Evolutionary conservation across 2,329 filamentous ascomycete genomes (phyloP).

Genomic region (Paracoccidioides brasiliensis): DNA sequence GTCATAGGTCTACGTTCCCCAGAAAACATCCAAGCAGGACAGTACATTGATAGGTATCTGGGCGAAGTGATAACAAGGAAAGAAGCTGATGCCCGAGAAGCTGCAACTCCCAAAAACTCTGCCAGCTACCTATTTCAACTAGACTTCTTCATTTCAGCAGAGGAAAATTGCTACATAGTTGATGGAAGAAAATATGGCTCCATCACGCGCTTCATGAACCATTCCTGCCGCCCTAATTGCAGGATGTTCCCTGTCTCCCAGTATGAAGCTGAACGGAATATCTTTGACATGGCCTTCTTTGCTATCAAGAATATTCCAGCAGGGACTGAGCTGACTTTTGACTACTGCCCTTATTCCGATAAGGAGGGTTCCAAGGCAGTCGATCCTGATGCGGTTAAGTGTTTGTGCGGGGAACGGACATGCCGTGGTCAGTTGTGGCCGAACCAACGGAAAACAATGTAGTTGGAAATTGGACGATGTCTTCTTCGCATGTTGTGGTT

Average conservation of each 20-base stretch:
- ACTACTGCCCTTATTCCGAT: conserved; percentile 30
- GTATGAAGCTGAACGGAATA: conserved; percentile 25
- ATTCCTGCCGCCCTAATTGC: conserved; percentile 37
- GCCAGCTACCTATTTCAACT: conserved; percentile 33
- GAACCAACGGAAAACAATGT: conserved; percentile 23
- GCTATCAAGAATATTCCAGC: conserved; percentile 30
- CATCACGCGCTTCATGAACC: conserved; percentile 35
- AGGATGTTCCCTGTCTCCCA: conserved; percentile 31
- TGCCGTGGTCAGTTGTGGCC: conserved; percentile 35
- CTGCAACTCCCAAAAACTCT: conserved; percentile 14
- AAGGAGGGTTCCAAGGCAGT: conserved; percentile 11
- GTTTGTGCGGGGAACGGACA: conserved; percentile 31
- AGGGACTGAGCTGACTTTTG: conserved; percentile 34
- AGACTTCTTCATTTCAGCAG: conserved; percentile 23
- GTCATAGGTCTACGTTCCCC: conserved; percentile 28
- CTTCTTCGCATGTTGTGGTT: not conserved
- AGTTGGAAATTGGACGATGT: not conserved
- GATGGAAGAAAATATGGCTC: conserved; percentile 33
- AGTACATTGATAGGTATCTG: conserved; percentile 35
- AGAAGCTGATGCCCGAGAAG: conserved; percentile 28
- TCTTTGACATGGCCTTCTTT: conserved; percentile 38
- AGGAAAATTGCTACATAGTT: conserved; percentile 26
- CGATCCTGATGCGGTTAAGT: conserved; percentile 29
- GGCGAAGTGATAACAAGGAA: conserved; percentile 31
- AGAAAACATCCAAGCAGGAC: conserved; percentile 25